Base-by-base conservation (phyloP, 176 grass and related monocot species). In the maize (Zea mays) region DNA sequence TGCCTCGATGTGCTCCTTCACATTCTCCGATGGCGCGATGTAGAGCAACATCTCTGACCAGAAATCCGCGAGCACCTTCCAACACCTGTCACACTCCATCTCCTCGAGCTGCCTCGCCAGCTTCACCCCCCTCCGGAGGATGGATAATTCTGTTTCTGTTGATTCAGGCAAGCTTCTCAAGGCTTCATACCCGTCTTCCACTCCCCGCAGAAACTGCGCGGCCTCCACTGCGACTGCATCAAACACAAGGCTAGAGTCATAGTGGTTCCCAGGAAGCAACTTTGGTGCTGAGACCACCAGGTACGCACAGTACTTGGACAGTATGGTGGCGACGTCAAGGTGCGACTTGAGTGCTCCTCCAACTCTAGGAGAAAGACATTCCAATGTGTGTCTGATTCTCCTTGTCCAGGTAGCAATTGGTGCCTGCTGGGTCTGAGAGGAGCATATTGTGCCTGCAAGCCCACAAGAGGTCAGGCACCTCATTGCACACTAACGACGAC, bases 281-380 rank as follows among this genome's bases (percentile, higher is more conserved):
- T 38, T 65, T 27, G 74, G 74, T 6, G 0, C 15, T 1, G 27
- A 38, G 0, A 65, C 43, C 27, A 77, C 27, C 27, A 77, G 19
- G 60, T 65, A 39, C 2, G 60, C 74, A 51, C 74, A 77, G 33
- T 77, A 77, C 9, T 65, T 77, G 60, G 74, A 64, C 15, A 77
- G 33, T 43, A 2, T 76, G 0, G 57, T 48, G 20, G 73, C 73
- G 17, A 76, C 4, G 0, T 76, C 57, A 36, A 59, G n/a, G 3
- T 43, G n/a, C 2, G 5, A 33, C n/a, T 59, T 59, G 38, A 58
- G n/a, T 21, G 41, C 17, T 14, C 52, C 52, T 15, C 38, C 72
- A 3, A 1, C 6, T 8, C 54, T 59, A 4, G 54, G 48, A 5
- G 36, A 42, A 56, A 58, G 17, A 8, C 1, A 13, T 33, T 27